Base-by-base conservation (phyloP, 2,329 filamentous ascomycete genomes). In the Pseudogymnoascus sp. region DNA sequence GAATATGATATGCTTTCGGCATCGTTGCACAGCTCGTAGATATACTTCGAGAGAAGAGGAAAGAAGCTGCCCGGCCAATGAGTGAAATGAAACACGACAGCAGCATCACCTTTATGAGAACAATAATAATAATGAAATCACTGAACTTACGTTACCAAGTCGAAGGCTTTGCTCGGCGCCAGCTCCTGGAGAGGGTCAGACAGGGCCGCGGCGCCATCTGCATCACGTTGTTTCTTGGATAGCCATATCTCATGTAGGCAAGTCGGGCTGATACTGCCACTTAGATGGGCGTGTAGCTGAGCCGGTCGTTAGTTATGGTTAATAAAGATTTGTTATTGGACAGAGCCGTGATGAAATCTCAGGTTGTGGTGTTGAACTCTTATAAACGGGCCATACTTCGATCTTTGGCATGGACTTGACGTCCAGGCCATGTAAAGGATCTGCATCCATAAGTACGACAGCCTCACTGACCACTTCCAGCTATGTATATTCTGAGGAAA, bases 211-310 rank as follows among this genome's bases (percentile, higher is more conserved):
- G 79, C 72, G 2, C 85, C 81, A 21, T 78, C 71, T 4, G 80
- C 77, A 6, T 81, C 75, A 19, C 72, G 69, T 3, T 76, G 75
- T 64, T 82, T 84, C 72, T 86, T 89, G 62, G 74, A 73, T 59
- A 77, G 69, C 89, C 90, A 95, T 71, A 93, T 85, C 38, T 90
- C 82, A 71, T 91, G 89, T 1, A 95, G 83, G 65, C 84, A 87
- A 69, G 84, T 77, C 33, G 87, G 84, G 71, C 84, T 88, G 73
- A 95, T 90, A 73, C 88, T 91, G 62, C 90, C 90, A 42, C 86
- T 90, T 50, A 95, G 80, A 74, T 95, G 90, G 66, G 90, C 90
- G 70, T 95, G 90, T 62, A 93, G 82, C 87, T 92, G 67, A 56
- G 10, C 50, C 59, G 65, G 42, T 10, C 42, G 63, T 66, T 60